Conservation (phyloP, 805 yeast species). For the Schwanniomyces pseudopolymorphus region DNA sequence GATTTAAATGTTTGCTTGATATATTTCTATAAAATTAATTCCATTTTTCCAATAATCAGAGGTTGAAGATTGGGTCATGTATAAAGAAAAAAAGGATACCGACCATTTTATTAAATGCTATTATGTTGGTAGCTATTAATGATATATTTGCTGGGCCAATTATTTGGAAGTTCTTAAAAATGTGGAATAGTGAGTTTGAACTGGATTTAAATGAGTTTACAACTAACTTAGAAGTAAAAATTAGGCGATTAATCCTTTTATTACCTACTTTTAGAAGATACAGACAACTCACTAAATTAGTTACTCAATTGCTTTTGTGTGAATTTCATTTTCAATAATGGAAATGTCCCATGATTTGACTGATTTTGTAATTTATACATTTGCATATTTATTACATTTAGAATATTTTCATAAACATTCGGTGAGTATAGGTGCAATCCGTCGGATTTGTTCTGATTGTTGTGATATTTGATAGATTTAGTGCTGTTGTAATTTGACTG, state of each 20-base stretch:
- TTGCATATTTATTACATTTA: conserved; percentile 18
- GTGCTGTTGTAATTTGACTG: no score
- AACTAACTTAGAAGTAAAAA: conserved; percentile 12
- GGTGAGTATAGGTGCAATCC: conserved; percentile 6
- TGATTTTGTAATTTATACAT: conserved; percentile 16
- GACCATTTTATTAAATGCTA: conserved; percentile 41
- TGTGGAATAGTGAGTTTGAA: conserved; percentile 1
- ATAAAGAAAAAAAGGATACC: conserved; percentile 32
- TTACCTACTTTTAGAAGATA: conserved; percentile 22
- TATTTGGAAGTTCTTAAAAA: conserved; percentile 9
- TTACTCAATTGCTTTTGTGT: conserved; percentile 18
- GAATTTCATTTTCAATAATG: conserved; percentile 18
- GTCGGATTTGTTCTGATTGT: conserved; percentile 19
- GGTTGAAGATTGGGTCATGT: conserved; percentile 35
- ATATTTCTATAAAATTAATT: conserved; percentile 40
- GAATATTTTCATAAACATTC: conserved; percentile 3
- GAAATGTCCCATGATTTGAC: conserved; percentile 21
- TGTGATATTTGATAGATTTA: conserved; percentile 18
- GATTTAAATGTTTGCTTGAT: background rate
- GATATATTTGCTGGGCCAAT: conserved; percentile 13
- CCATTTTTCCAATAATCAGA: conserved; percentile 42
- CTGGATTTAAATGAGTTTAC: conserved; percentile 9
- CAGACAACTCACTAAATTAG: conserved; percentile 16
- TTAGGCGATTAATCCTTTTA: conserved; percentile 17
- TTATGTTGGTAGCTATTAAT: conserved; percentile 25